Percentiles rank a stretch among this genome's conserved stretches.
Conservation (phyloP, 768 basidiomycete species). For the Suillus fuscotomentosus region DNA sequence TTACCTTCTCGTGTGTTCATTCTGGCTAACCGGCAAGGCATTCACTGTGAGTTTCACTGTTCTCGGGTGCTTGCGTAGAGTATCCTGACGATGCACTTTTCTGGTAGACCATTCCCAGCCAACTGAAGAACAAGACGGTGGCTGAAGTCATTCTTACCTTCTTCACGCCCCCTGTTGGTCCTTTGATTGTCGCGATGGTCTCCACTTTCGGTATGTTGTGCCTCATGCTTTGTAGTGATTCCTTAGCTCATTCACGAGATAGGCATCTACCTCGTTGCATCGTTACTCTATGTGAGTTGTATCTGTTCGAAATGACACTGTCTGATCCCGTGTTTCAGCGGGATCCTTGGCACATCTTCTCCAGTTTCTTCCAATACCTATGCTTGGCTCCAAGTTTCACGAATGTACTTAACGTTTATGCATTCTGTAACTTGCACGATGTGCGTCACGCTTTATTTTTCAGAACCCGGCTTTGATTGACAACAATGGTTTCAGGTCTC, state of each 20-base stretch:
- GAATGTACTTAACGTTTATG: constrained; percentile 94
- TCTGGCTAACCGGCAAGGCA: constrained; percentile 78
- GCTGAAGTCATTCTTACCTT: constrained; percentile 55
- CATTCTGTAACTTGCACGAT: constrained; percentile 96
- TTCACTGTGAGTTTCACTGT: constrained; percentile 54
- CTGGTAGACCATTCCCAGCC: constrained; percentile 49
- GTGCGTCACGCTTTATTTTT: constrained; percentile 36
- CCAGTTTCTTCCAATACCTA: constrained; percentile 89
- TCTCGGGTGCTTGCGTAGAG: not conserved
- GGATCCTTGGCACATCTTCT: constrained; percentile 98
- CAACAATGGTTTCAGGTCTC: constrained; percentile 51
- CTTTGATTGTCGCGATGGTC: constrained; percentile 82
- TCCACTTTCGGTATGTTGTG: constrained; percentile 73
- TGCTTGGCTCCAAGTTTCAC: constrained; percentile 91
- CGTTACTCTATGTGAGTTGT: constrained; percentile 76
- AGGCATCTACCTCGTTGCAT: constrained; percentile 82
- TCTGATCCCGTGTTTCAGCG: constrained; percentile 46
- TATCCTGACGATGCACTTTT: constrained; percentile 6
- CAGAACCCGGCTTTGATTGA: not conserved
- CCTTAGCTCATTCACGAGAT: constrained; percentile 11
- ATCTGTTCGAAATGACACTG: not conserved
- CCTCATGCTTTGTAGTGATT: not conserved
- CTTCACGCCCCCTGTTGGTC: constrained; percentile 74
- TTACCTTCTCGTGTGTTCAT: constrained; percentile 86
- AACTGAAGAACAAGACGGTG: constrained; percentile 48